These are phyloP conservation scores for Nemania abortiva DNA, from an alignment of 2,329 filamentous ascomycete species.

Conservation along the genomic window DNA sequence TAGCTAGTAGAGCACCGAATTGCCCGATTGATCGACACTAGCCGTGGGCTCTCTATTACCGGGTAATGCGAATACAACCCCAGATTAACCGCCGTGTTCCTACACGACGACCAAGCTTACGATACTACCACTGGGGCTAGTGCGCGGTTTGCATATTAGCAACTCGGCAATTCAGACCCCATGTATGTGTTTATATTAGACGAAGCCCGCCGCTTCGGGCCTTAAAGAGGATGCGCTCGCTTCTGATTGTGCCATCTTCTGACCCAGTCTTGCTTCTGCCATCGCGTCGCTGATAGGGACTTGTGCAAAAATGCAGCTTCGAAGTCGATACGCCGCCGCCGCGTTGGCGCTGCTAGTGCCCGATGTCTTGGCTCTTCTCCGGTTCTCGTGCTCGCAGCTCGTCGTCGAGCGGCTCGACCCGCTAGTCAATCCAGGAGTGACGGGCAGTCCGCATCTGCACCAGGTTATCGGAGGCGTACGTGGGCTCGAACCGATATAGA, in stretches of 20 bases:
- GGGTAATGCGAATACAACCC: conserved; percentile 31
- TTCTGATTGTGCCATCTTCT: neutral
- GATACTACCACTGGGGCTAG: neutral
- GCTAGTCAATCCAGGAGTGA: conserved; percentile 45
- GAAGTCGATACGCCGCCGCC: neutral
- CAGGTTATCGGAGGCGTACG: conserved; percentile 49
- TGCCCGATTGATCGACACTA: conserved; percentile 21
- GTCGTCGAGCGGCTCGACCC: conserved; percentile 48
- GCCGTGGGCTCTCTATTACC: conserved; percentile 17
- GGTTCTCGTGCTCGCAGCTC: conserved; percentile 48
- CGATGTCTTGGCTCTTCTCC: conserved; percentile 40
- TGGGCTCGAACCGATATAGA: neutral
- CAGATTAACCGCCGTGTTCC: conserved; percentile 31
- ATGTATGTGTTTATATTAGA: conserved; percentile 20
- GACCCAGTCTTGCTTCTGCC: neutral
- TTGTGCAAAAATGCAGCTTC: conserved; percentile 31
- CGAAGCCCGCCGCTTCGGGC: neutral
- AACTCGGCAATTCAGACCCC: neutral
- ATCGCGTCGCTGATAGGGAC: neutral
- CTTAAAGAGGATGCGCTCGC: neutral
- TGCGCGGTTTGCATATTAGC: neutral
- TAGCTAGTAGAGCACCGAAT: conserved; percentile 17
- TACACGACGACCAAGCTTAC: conserved; percentile 5
- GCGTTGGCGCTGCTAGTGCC: conserved; percentile 26
- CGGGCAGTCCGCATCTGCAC: conserved; percentile 47